Percentiles rank a stretch among this genome's conserved stretches.
phyloP scores from a whole-genome alignment of 192 early-diverging fungal genomes.

The Rhizophagus sp. region DNA sequence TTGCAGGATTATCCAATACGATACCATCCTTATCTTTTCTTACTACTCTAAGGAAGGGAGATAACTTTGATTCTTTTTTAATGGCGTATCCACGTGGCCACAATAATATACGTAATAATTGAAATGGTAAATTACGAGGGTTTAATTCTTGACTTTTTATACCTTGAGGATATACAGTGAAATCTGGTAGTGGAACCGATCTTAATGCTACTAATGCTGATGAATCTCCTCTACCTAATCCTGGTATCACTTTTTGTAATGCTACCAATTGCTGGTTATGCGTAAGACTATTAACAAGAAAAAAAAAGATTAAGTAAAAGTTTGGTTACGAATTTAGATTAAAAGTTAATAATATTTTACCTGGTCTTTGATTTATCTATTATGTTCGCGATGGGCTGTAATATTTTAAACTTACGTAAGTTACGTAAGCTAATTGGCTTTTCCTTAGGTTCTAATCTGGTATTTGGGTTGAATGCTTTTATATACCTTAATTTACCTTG shows the following conservation, averaged over 20 bases:
- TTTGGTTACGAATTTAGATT: neutral
- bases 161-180: slow-evolving; percentile 5
- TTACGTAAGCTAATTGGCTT: neutral
- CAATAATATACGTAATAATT: neutral
- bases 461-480: neutral
- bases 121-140: neutral
- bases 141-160: neutral
- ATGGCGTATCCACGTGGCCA: neutral
- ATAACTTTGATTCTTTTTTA: neutral
- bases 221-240: neutral
- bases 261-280: neutral
- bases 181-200: neutral
- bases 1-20: neutral
- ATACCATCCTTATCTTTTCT: neutral
- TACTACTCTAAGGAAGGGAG: neutral
- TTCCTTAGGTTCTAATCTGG: neutral
- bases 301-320: neutral
- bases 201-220: neutral
- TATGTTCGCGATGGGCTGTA: neutral
- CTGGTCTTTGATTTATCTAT: slow-evolving; percentile 10
- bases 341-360: neutral
- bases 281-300: neutral
- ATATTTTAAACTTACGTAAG: neutral
- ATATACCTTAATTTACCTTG: neutral
- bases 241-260: neutral